Evolutionary conservation across 495 filamentous ascomycete genomes (phyloP).

Genomic region (Aspergillus campestris): DNA sequence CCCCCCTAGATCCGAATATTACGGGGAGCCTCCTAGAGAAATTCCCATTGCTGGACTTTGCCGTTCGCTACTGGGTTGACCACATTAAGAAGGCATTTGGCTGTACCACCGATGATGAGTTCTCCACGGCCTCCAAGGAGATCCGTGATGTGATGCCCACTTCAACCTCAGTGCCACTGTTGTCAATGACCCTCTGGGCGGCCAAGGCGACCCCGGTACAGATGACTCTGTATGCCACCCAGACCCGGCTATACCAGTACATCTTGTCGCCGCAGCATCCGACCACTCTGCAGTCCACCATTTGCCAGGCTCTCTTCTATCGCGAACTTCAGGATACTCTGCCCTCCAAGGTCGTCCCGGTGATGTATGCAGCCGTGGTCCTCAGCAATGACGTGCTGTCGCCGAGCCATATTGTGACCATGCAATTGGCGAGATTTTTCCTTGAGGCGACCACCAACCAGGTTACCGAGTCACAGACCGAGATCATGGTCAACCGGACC

Average conservation of each 20-base stretch:
- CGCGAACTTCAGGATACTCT: conserved; percentile 1
- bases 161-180: conserved; percentile 14
- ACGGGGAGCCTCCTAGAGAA: conserved; percentile 12
- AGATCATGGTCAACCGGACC: conserved; percentile 27
- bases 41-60: conserved; percentile 27
- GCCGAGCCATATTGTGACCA: conserved; percentile 20
- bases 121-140: conserved; percentile 17
- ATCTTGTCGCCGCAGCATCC: conserved; percentile 18
- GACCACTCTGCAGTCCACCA: conserved; percentile 12
- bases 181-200: conserved; percentile 27
- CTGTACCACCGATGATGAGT: conserved; percentile 19
- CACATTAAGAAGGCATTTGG: conserved; percentile 19
- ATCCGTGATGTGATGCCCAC: conserved; percentile 22
- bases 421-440: conserved; percentile 24
- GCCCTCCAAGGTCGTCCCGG: conserved; percentile 1
- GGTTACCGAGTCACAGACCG: conserved; percentile 21
- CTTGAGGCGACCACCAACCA: conserved; percentile 23
- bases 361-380: conserved; percentile 18
- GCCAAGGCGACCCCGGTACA: conserved; percentile 21
- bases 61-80: conserved; percentile 29
- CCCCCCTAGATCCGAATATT: conserved; percentile 15
- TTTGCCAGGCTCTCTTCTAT: conserved; percentile 15
- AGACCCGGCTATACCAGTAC: conserved; percentile 19
- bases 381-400: conserved; percentile 21
- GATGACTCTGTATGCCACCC: conserved; percentile 15